Base-by-base conservation (phyloP, 208 protist genomes). In the Acanthamoeba healyi region DNA sequence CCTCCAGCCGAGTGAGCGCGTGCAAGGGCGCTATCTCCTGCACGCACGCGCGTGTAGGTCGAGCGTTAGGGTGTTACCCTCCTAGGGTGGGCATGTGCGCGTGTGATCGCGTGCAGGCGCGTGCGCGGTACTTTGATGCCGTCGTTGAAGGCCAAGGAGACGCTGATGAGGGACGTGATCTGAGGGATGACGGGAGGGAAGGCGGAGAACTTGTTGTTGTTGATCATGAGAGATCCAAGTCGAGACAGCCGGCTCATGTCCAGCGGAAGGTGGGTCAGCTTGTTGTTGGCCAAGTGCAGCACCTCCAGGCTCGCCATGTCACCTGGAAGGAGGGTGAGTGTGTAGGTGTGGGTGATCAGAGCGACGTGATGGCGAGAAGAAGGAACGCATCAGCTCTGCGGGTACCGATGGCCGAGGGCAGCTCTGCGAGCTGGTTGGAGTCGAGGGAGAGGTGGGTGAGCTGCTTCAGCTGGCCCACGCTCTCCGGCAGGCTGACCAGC, bases 61-160 rank as follows among this genome's bases (percentile, higher is more conserved):
- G 12, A 12, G 44, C 4, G 61, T n/a, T n/a, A n/a, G n/a, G n/a
- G n/a, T n/a, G n/a, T n/a, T n/a, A n/a, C n/a, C n/a, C n/a, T n/a
- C n/a, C n/a, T n/a, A n/a, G n/a, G 3, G 24, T 15, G 61, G 7
- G 61, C 61, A 70, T 36, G 61, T 70, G n/a, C 32, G 61, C 7
- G 32, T n/a, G 61, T 34, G 6, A 15, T 70, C 6, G 9, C 32
- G n/a, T 70, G 32, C 10, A 9, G 32, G 4, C 6, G 2, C 17
- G 38, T 29, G 29, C 17, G 9, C 7, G 10, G 65, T 40, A 74
- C 65, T 4, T 38, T 29, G 65, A 74, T 74, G 65, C 34, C 34
- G 34, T 74, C 65, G 29, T 74, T 74, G 65, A 74, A 56, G n/a
- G 74, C 38, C 38, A 86, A 32, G 74, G 74, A 86, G n/a, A 86